Base-by-base conservation (phyloP, 805 yeast genomes). In the Ogataea henricii region DNA sequence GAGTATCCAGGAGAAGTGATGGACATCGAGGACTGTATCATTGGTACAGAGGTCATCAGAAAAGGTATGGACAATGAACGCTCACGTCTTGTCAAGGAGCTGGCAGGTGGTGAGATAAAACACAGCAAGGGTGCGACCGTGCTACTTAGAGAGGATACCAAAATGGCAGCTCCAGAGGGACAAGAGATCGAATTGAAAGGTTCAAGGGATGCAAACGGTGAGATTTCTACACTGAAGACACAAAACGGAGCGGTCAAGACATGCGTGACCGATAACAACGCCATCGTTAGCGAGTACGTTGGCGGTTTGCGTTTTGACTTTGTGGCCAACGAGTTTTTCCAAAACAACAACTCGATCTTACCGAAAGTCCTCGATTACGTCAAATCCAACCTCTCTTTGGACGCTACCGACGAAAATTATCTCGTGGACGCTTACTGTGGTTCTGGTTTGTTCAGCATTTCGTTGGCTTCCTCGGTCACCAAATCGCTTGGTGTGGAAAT, bases 241-340 rank as follows among this genome's bases (percentile, higher is more conserved):
- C 56, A 50, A 5, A 60, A 55, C 8, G 65, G 65, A 42, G 63
- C 60, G 9, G 59, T 76, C 47, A 85, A 86, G 59, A 81, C 90
- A 0, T 89, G 94, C 66, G 89, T 85, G 12, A 89, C 96, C 0
- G 78, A 87, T 48, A 69, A 87, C 26, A 82, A 91, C 64, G 87
- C 84, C 50, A 81, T 88, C 43, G 94, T 92, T 45, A 81, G 81
- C 7, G 97, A 91, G 62, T 79, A 78, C 57, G 78, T 87, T 37
- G 77, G 80, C 49, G 96, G 92, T 1, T 81, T 76, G 66, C 78
- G 82, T 43, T 94, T 94, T 67, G 84, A 87, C 60, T 94, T 89
- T 66, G 83, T 90, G 26, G 97, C 97, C 0, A 96, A 96, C 47
- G 96, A 91, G 65, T 94, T 94, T 64, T 94, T 94, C 75, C 99